Base-by-base conservation (phyloP, 2,329 filamentous ascomycete species). In the Pseudogymnoascus sp. region DNA sequence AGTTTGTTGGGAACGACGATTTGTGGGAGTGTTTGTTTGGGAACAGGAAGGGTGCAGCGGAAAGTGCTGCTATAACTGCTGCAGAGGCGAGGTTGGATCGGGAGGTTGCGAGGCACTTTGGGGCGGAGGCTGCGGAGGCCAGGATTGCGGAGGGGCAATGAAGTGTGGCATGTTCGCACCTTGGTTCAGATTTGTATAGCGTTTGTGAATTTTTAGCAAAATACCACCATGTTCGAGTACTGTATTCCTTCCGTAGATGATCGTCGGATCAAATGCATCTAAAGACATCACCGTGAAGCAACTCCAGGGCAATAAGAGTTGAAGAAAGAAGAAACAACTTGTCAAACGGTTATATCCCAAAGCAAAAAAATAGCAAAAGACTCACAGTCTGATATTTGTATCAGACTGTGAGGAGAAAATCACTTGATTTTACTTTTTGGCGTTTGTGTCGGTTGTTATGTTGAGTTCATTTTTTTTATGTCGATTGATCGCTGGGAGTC, bases 11-110 rank as follows among this genome's bases (percentile, higher is more conserved):
- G 47, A 83, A 88, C 65, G 82, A 85, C 11, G 93, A 97, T 72
- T 71, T 97, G 43, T 97, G 92, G 93, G 84, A 85, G 65, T 97
- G 93, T 73, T 76, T 97, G 1, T 97, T 97, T 78, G 89, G 89
- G 37, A 65, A 66, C n/a, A 63, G 59, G 41, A 54, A 33, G 28
- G 30, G 47, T 18, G 47, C 14, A 7, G n/a, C 9, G 25, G 47
- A 33, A 30, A 28, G n/a, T 54, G 25, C 47, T 33, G 47, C 12
- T 37, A 12, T 4, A 1, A 12, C 28, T 18, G 47, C 16, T 7
- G 47, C 60, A 30, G 43, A 62, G 12, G 43, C 66, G 33, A 64
- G 64, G 57, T 58, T 62, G 39, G 64, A 70, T 64, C 22, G 54
- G 20, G 70, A 67, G 57, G 63, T 71, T n/a, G 63, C 61, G 2